phyloP scores from a whole-genome alignment of 768 basidiomycete genomes.

The Podaxis sp. region DNA sequence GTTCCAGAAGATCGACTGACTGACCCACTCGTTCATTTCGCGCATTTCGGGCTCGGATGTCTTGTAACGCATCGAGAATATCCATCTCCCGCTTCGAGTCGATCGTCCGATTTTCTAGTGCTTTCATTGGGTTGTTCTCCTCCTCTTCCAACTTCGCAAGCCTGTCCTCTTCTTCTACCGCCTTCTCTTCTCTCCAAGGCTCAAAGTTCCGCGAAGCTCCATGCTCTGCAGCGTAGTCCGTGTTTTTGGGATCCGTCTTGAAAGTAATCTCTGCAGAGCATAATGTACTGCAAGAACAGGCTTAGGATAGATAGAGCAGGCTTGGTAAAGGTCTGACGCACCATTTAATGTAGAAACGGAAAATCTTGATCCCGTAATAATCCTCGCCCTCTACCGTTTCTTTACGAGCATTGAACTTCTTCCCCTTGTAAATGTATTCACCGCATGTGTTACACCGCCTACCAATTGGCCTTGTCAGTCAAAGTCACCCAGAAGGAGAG shows the following conservation, averaged over 20 bases:
- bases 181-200: slow-evolving; percentile 87
- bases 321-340: slow-evolving; percentile 30
- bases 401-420: slow-evolving; percentile 99
- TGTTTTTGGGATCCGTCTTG: slow-evolving; percentile 99
- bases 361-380: slow-evolving; percentile 98
- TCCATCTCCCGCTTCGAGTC: slow-evolving; percentile 99
- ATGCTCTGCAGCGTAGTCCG: slow-evolving; percentile 91
- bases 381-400: slow-evolving; percentile 98
- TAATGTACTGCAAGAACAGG: slow-evolving; percentile 57
- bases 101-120: slow-evolving; percentile 85
- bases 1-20: slow-evolving; percentile 63
- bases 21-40: slow-evolving; percentile 86
- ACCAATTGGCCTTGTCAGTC: slow-evolving; percentile 13
- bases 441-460: slow-evolving; percentile 96
- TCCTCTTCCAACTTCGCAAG: slow-evolving; percentile 86
- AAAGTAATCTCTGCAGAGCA: slow-evolving; percentile 99
- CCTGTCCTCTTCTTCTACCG: slow-evolving; percentile 78
- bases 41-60: slow-evolving; percentile 83
- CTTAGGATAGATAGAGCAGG: neutral
- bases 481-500: neutral
- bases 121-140: slow-evolving; percentile 97
- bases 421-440: slow-evolving; percentile 99
- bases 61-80: slow-evolving; percentile 92
- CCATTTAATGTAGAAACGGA: slow-evolving; percentile 93
- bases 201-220: slow-evolving; percentile 98